Percentiles rank a stretch among this genome's conserved stretches.
Evolutionary conservation across 1,284 basidiomycete genomes (phyloP).

Genomic region (Cutaneotrichosporon sp.): DNA sequence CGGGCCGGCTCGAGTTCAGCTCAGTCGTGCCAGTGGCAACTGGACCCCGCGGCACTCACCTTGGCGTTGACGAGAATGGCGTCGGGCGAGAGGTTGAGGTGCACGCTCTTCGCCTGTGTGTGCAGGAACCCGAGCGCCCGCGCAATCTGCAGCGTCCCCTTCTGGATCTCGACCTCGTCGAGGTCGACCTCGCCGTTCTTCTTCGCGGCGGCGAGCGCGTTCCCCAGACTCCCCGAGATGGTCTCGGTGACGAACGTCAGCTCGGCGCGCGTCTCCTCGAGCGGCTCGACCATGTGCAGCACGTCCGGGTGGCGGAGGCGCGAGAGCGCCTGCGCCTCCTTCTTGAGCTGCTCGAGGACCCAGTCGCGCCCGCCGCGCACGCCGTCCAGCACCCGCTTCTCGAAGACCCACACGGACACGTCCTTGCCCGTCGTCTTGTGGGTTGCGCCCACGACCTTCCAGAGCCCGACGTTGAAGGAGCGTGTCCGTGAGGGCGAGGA

Average conservation of each 20-base stretch:
- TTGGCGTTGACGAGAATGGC: constrained; percentile 80
- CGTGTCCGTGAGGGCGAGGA: constrained; percentile 24
- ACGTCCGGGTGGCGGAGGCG: constrained; percentile 91
- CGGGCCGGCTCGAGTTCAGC: no score
- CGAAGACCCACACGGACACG: constrained; percentile 85
- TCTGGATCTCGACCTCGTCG: constrained; percentile 75
- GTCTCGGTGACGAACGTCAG: constrained; percentile 93
- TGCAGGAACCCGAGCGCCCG: constrained; percentile 93
- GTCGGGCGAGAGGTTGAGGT: constrained; percentile 86
- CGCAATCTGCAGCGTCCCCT: constrained; percentile 90
- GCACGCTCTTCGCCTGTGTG: constrained; percentile 84
- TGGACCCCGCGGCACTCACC: no score
- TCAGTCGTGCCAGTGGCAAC: no score
- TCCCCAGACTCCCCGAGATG: constrained; percentile 63
- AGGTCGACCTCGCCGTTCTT: constrained; percentile 79
- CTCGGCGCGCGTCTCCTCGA: constrained; percentile 86
- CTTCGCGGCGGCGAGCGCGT: constrained; percentile 60
- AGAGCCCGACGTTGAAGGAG: constrained; percentile 73
- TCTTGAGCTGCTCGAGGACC: constrained; percentile 77
- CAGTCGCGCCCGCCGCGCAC: constrained; percentile 66
- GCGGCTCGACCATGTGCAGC: constrained; percentile 97
- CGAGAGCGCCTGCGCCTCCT: constrained; percentile 85
- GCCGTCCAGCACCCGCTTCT: constrained; percentile 75
- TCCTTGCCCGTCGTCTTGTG: constrained; percentile 86
- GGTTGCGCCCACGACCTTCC: constrained; percentile 77